phyloP scores from a whole-genome alignment of 2,329 filamentous ascomycete genomes.

The Epichloe glyceriae region DNA sequence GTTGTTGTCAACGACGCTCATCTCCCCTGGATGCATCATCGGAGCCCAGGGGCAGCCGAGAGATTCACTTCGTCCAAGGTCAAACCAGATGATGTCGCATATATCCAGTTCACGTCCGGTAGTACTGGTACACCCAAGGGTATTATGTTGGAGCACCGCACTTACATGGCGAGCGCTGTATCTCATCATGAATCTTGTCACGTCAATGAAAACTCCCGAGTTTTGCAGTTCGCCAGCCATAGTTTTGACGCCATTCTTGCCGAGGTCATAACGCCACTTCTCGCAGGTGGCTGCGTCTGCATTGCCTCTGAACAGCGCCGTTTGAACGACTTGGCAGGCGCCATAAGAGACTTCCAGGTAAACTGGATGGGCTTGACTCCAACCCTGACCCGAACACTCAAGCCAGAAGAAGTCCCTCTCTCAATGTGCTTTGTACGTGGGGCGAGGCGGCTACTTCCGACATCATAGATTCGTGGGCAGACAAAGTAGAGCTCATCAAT shows the following conservation, averaged over 20 bases:
- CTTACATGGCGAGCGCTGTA: too few relatives aligned
- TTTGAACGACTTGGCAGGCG: neutral
- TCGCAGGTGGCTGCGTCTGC: slow-evolving; percentile 3
- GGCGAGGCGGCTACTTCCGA: neutral
- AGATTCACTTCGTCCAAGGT: too few relatives aligned
- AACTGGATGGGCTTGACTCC: neutral
- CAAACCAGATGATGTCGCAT: too few relatives aligned
- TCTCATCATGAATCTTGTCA: neutral
- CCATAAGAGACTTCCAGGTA: neutral
- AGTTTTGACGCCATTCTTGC: slow-evolving; percentile 2
- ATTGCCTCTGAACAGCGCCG: slow-evolving; percentile 2
- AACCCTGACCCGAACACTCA: neutral
- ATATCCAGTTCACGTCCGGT: too few relatives aligned
- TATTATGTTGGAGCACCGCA: too few relatives aligned
- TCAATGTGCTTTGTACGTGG: neutral
- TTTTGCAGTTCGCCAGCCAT: slow-evolving; percentile 3
- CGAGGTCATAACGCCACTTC: neutral
- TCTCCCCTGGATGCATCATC: too few relatives aligned
- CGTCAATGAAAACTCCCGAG: neutral
- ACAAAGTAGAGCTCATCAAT: neutral
- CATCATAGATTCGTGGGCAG: neutral
- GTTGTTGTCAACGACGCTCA: too few relatives aligned
- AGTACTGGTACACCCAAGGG: too few relatives aligned
- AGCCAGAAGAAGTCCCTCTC: neutral
- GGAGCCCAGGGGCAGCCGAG: too few relatives aligned